A percentile compares a stretch with the other conserved stretches of the same genome.
Evolutionary conservation across 2,329 filamentous ascomycete species (phyloP).

Genomic region (Helicocarpus griseus): DNA sequence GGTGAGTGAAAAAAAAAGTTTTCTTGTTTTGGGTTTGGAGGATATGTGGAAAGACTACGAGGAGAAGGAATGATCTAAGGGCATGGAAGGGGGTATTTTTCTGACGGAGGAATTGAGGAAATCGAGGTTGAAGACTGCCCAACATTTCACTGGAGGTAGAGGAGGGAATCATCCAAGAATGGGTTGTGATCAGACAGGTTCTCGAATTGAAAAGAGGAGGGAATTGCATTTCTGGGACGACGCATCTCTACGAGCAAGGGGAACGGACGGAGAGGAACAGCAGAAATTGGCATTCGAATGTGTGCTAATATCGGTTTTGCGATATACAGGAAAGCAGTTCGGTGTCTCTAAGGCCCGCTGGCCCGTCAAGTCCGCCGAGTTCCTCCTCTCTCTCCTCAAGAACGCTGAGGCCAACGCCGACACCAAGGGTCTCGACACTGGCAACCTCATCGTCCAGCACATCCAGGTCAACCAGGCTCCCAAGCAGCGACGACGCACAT

Average conservation of each 20-base stretch:
- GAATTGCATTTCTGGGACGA: too few relatives aligned
- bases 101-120: too few relatives aligned
- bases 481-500: conserved; percentile 97
- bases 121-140: too few relatives aligned
- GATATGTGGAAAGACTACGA: not conserved
- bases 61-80: conserved; percentile 7
- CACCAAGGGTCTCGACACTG: conserved; percentile 93
- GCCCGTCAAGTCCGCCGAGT: conserved; percentile 98
- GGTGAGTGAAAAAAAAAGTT: conserved; percentile 55
- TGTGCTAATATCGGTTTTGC: conserved; percentile 14
- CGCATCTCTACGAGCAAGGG: too few relatives aligned
- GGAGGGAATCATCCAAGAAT: not conserved
- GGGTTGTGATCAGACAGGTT: too few relatives aligned
- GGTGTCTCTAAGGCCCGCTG: conserved; percentile 97
- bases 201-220: too few relatives aligned
- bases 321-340: conserved; percentile 79
- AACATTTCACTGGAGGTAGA: too few relatives aligned
- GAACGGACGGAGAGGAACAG: not conserved
- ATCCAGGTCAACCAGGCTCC: conserved; percentile 99
- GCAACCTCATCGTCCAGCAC: conserved; percentile 98
- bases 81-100: conserved; percentile 9
- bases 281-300: not conserved
- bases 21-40: not conserved
- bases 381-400: conserved; percentile 92
- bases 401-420: conserved; percentile 97